Evolutionary conservation across 805 yeast genomes (phyloP).

Genomic region (Lipomyces mesembrius): DNA sequence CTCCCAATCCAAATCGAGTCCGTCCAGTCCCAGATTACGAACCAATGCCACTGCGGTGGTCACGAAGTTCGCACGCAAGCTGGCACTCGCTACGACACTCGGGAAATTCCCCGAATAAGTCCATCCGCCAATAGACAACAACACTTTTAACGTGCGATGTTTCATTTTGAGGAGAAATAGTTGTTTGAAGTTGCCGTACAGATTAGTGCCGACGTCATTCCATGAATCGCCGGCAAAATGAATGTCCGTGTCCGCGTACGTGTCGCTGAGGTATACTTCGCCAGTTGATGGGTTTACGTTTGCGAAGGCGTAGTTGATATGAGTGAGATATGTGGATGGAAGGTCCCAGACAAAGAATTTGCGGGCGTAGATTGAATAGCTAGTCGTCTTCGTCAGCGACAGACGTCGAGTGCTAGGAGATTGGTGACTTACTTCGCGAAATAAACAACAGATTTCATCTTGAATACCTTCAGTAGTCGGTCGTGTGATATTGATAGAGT

Average conservation of each 20-base stretch:
- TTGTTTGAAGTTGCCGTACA: slow-evolving; percentile 57
- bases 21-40: slow-evolving; percentile 65
- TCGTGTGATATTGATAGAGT: not conserved
- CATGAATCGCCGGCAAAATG: slow-evolving; percentile 23
- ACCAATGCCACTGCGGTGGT: slow-evolving; percentile 55
- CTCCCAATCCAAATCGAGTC: slow-evolving; percentile 95
- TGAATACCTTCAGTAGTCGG: not conserved
- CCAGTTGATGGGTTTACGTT: slow-evolving; percentile 62
- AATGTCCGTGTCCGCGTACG: slow-evolving; percentile 56
- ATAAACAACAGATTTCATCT: slow-evolving; percentile 25
- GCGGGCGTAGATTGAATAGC: slow-evolving; percentile 72
- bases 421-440: slow-evolving; percentile 25
- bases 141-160: slow-evolving; percentile 54
- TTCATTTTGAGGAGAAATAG: slow-evolving; percentile 54
- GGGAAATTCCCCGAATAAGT: slow-evolving; percentile 53
- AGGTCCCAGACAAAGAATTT: slow-evolving; percentile 57
- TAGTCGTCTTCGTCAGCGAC: slow-evolving; percentile 40
- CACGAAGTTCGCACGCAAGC: slow-evolving; percentile 54
- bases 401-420: no score
- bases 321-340: slow-evolving; percentile 51
- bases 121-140: slow-evolving; percentile 88
- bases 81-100: slow-evolving; percentile 48
- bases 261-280: slow-evolving; percentile 58
- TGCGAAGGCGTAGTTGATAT: slow-evolving; percentile 79
- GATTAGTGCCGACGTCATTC: slow-evolving; percentile 15